Evolutionary conservation across 2,329 filamentous ascomycete genomes (phyloP), one percentile per base, ranked within the genome.

Genomic region (Paecilomyces variotii): DNA sequence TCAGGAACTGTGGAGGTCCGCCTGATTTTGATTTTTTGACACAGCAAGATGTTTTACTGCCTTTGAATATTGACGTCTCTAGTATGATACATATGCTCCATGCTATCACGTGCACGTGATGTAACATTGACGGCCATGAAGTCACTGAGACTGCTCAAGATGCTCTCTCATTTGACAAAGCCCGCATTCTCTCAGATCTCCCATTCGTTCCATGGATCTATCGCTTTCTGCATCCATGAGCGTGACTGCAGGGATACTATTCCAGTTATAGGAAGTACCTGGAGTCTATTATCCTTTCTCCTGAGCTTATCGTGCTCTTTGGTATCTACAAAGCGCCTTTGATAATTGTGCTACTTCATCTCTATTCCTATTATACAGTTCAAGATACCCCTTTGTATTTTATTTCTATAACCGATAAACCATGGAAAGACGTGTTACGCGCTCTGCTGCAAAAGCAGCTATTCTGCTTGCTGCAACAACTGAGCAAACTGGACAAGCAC

Each of bases 351-450:
- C n/a, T 14, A 10, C 25, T 27, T 28, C 27, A 9, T 53, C 25
- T 30, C 7, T 53, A 9, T 27, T 53, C 14, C 2, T 53, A 24
- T 26, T 24, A 12, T 27, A 14, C 4, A 30, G 51, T 27, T 27
- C 11, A 53, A 12, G 51, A 27, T 24, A 32, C n/a, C 19, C 56
- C 30, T 50, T 34, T 52, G 24, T 32, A 19, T 26, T 24, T 1
- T 27, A 26, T 54, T 14, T 49, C 52, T 32, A 51, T 52, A 54
- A 19, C 26, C n/a, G 30, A 28, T 30, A 3, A 50, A 57, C 12
- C 26, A 69, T 70, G 64, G 59, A 60, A 19, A 56, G 52, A 49
- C 67, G 68, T 32, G 56, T 67, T 24, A 74, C 71, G 50, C 70
- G 72, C 5, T 68, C 68, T 45, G 60, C 62, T 45, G 65, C 65